A percentile compares a stretch with the other conserved stretches of the same genome.
phyloP scores from a whole-genome alignment of 2,329 filamentous ascomycete genomes.

The Diaporthe eres region DNA sequence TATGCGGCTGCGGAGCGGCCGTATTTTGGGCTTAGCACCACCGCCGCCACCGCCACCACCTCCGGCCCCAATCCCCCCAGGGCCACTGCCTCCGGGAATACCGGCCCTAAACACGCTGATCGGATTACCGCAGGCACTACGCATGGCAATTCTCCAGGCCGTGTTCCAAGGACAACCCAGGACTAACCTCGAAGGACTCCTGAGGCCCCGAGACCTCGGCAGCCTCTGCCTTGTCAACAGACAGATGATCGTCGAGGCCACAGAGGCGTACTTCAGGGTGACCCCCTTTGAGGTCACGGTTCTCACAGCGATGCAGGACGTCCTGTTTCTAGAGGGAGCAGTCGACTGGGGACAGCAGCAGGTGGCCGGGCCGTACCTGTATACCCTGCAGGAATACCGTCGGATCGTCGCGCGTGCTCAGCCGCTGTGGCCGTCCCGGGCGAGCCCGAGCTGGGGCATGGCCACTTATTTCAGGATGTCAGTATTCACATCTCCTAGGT shows the following conservation, averaged over 20 bases:
- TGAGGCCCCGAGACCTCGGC: not conserved
- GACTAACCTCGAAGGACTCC: not conserved
- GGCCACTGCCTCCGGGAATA: too few species aligned
- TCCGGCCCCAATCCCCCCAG: not conserved
- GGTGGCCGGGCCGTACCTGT: not conserved
- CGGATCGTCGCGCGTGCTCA: not conserved
- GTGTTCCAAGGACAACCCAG: not conserved
- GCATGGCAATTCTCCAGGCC: not conserved
- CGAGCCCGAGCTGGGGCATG: not conserved
- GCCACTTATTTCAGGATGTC: not conserved
- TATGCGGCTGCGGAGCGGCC: not conserved
- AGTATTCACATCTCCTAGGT: not conserved
- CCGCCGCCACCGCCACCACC: not conserved
- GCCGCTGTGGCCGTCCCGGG: not conserved
- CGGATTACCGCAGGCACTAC: too few species aligned
- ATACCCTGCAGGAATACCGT: not conserved
- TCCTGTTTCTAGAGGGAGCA: fast-evolving
- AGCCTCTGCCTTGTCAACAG: not conserved
- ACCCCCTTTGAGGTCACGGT: not conserved
- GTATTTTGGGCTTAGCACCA: not conserved
- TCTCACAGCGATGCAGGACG: not conserved
- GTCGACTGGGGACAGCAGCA: not conserved
- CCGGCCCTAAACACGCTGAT: not conserved
- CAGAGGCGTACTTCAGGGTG: not conserved
- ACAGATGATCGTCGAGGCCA: not conserved